Conservation (phyloP, 257 asterid genomes). For the Linderniella brevidens region DNA sequence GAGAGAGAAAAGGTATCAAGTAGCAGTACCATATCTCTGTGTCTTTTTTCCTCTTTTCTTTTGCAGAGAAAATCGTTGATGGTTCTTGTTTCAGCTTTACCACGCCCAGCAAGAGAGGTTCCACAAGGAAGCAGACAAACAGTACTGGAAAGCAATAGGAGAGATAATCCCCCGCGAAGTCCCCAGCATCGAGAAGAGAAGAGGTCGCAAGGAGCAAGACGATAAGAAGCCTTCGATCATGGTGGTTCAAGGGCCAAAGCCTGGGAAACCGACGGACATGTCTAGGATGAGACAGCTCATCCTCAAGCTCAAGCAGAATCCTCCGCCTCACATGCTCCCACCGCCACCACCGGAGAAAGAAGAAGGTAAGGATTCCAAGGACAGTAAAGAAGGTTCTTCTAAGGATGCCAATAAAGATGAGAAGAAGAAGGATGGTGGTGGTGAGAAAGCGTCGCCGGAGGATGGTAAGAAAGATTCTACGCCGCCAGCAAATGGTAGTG, state of each 20-base stretch:
- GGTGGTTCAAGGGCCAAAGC: conserved; percentile 88
- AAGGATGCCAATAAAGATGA: conserved; percentile 22
- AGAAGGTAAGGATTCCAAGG: conserved; percentile 17
- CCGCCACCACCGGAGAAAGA: conserved; percentile 38
- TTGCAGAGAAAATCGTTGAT: background rate
- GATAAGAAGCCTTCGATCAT: conserved; percentile 31
- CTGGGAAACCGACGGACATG: conserved; percentile 88
- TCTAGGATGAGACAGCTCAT: conserved; percentile 77
- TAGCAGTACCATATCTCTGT: conserved; percentile 1
- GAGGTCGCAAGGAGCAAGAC: conserved; percentile 53
- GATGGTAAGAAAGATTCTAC: conserved; percentile 8
- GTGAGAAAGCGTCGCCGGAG: conserved; percentile 12
- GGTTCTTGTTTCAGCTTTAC: conserved; percentile 31
- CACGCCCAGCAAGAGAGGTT: conserved; percentile 69
- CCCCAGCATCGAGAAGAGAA: conserved; percentile 69
- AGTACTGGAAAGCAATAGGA: conserved; percentile 81
- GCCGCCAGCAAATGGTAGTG: no score
- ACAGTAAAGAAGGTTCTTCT: conserved; percentile 8
- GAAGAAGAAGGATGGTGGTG: conserved; percentile 22
- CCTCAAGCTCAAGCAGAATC: conserved; percentile 60
- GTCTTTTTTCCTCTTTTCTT: background rate
- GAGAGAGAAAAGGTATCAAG: conserved; percentile 63
- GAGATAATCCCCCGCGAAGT: conserved; percentile 83
- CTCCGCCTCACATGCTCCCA: conserved; percentile 79
- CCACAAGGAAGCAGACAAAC: conserved; percentile 80